A percentile compares a stretch with the other conserved stretches of the same genome.
These are phyloP conservation scores for Gossypium gossypioides DNA, from an alignment of 441 rosid genomes.

Conservation along the genomic window DNA sequence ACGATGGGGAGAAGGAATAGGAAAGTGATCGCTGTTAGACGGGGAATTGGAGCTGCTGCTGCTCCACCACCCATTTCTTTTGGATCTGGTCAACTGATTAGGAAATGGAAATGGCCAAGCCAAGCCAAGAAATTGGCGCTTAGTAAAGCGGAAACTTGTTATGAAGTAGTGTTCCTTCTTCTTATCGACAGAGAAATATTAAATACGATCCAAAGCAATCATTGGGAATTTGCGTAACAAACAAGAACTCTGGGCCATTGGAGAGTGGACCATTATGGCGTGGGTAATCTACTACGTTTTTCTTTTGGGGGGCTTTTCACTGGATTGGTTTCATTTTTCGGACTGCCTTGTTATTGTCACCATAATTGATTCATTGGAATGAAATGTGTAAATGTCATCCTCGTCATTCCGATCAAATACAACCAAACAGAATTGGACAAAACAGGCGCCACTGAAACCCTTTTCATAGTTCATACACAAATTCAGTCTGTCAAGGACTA, in stretches of 20 bases:
- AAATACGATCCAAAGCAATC: neutral
- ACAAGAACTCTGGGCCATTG: neutral
- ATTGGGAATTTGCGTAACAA: neutral
- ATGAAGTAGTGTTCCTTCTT: neutral
- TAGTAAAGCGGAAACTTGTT: neutral
- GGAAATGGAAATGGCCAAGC: neutral
- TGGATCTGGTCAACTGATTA: neutral
- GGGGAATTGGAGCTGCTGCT: neutral
- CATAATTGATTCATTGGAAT: neutral
- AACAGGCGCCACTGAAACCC: neutral
- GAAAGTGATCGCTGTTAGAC: neutral
- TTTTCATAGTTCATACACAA: neutral
- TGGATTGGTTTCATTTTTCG: neutral
- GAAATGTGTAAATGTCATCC: neutral
- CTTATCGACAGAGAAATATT: neutral
- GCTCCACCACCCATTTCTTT: neutral
- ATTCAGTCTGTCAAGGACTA: neutral
- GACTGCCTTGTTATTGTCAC: neutral
- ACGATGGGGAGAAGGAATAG: conserved; percentile 8
- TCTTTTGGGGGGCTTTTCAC: neutral
- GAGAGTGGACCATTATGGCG: neutral
- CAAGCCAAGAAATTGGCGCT: neutral
- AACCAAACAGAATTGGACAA: neutral
- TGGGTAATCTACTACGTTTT: neutral
- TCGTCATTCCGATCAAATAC: neutral